Percentiles rank a stretch among this genome's conserved stretches.
Conservation (phyloP, 169 alveolate genomes). For the Eimeria sp. region DNA sequence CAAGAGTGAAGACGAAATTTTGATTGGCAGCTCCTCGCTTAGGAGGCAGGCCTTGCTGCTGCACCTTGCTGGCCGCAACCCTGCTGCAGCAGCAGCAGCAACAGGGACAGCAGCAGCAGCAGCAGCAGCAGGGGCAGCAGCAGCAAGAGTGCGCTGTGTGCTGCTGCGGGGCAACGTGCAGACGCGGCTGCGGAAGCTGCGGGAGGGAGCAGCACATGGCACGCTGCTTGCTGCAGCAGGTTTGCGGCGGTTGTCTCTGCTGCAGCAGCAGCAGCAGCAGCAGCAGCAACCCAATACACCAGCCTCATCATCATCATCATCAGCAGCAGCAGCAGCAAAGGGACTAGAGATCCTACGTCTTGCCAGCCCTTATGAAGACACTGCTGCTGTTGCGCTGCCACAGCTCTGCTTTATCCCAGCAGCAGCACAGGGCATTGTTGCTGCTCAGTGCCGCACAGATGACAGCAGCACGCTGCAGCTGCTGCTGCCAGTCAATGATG, state of each 20-base stretch:
- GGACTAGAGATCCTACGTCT: not conserved
- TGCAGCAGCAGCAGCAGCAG: conserved; percentile 79
- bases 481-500: conserved; percentile 37
- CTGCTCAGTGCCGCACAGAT: conserved; percentile 83
- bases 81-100: not conserved
- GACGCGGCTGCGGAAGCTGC: conserved; percentile 82
- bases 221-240: conserved; percentile 86
- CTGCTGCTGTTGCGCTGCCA: conserved; percentile 16
- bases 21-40: conserved; percentile 71
- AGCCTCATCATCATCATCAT: too few species aligned
- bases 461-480: conserved; percentile 42
- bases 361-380: not conserved
- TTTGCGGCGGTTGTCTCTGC: conserved; percentile 82
- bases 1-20: not conserved
- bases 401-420: not conserved
- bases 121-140: conserved; percentile 27
- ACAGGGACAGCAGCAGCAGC: not conserved
- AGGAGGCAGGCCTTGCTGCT: conserved; percentile 77
- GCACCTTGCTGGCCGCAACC: not conserved
- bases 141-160: conserved; percentile 67
- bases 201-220: conserved; percentile 83
- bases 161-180: conserved; percentile 87
- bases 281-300: too few species aligned
- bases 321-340: not conserved
- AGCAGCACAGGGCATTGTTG: conserved; percentile 56